Base-by-base conservation (phyloP, 306 rosid species). In the Casuarina glauca region DNA sequence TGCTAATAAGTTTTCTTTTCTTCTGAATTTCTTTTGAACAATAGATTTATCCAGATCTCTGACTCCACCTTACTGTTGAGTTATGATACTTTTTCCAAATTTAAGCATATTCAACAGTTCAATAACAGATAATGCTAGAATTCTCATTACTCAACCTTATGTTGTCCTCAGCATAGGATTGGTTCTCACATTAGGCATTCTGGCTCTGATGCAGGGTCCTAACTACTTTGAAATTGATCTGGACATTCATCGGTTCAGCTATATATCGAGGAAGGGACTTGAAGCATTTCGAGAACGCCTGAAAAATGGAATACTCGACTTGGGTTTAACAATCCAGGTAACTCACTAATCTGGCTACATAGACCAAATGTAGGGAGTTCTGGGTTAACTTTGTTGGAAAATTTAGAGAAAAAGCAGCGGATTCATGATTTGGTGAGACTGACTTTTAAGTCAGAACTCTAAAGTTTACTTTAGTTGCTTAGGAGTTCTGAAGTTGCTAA, bases 221-320 rank as follows among this genome's bases (percentile, higher is more conserved):
- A 86, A 91, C 73, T 96, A 91, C 89, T 87, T 96, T 72, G 99
- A 96, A 97, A 91, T 96, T 12, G 99, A 96, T 87, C 87, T 96
- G 10, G 99, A 96, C 86, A 91, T 96, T 79, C 99, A 93, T 83
- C 90, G 98, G 3, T 96, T 96, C 87, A 87, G 99, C 89, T 96
- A 93, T 85, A 91, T 96, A 69, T 90, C 97, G 36, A 90, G 99
- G 85, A 93, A 90, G 85, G 98, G 99, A 62, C 93, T 96, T 2
- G 99, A 96, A 50, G 72, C 97, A 7, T 93, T 96, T 71, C 79
- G 98, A 51, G 97, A 91, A 55, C 96, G 96, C 61, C 72, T 96
- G 41, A 86, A 91, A 81, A 82, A 88, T 7, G 99, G 97, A 58
- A 79, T 81, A 16, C 88, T 96, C 38, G 97, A 96, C 82, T 75